Conservation (phyloP, 2,329 filamentous ascomycete species). For the Coniosporium tulheliwenetii region DNA sequence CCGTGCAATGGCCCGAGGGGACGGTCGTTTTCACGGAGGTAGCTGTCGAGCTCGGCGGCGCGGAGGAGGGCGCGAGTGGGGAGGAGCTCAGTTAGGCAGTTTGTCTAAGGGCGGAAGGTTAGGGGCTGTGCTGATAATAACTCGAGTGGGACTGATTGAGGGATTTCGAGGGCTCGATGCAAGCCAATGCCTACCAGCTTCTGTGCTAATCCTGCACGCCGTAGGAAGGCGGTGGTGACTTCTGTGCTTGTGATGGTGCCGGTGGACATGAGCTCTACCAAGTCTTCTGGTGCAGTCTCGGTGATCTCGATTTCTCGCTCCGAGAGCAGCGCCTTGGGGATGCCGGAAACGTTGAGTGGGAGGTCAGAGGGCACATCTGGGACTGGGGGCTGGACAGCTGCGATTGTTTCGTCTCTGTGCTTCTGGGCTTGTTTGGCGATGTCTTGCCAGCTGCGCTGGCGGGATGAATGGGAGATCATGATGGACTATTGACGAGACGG, state of each 20-base stretch:
- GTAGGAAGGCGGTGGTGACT: constrained; percentile 38
- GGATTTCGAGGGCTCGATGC: no score
- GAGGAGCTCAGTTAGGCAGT: constrained; percentile 35
- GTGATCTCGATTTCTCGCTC: constrained; percentile 35
- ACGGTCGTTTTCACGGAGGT: constrained; percentile 18
- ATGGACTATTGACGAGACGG: no score
- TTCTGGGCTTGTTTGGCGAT: constrained; percentile 30
- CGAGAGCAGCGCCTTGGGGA: constrained; percentile 31
- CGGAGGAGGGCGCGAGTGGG: constrained; percentile 27
- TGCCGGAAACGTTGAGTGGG: constrained; percentile 27
- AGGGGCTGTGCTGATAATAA: constrained; percentile 23
- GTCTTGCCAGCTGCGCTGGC: constrained; percentile 22
- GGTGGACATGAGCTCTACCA: constrained; percentile 26
- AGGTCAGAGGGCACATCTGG: constrained; percentile 19
- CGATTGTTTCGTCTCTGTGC: constrained; percentile 30
- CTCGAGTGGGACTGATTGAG: no score
- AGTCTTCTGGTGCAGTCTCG: constrained; percentile 25
- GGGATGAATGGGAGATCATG: no score
- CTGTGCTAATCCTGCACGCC: constrained; percentile 38
- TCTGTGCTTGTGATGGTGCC: constrained; percentile 26
- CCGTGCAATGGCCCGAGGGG: constrained; percentile 47
- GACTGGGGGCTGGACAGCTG: constrained; percentile 22
- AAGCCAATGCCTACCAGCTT: constrained; percentile 19
- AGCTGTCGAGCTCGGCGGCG: constrained; percentile 25
- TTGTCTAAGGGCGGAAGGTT: no score